phyloP scores from a whole-genome alignment of 2,329 filamentous ascomycete species.

The Bipolaris sorokiniana region DNA sequence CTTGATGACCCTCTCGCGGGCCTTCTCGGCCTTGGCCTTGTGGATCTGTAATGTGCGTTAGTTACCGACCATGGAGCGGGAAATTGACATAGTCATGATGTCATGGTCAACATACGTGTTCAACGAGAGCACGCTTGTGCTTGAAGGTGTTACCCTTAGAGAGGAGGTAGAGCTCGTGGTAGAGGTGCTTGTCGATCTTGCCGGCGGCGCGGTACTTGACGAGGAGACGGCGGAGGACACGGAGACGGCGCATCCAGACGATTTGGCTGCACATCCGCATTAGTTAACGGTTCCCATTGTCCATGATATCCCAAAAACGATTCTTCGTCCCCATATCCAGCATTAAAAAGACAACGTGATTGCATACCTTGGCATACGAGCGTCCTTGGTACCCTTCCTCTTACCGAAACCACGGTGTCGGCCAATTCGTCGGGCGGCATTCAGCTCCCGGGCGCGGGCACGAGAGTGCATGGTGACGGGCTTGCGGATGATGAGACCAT shows the following conservation, averaged over 20 bases:
- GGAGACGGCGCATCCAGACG: slow-evolving; percentile 99
- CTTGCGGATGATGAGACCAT: slow-evolving; percentile 99
- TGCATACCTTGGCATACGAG: slow-evolving; percentile 95
- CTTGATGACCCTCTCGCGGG: slow-evolving; percentile 92
- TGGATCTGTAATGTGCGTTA: slow-evolving; percentile 74
- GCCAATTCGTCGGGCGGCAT: slow-evolving; percentile 90
- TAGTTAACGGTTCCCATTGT: slow-evolving; percentile 35
- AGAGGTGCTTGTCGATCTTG: slow-evolving; percentile 99
- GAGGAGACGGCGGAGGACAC: slow-evolving; percentile 97
- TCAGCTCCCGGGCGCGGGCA: slow-evolving; percentile 92
- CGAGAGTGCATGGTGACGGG: slow-evolving; percentile 99
- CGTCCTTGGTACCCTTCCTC: slow-evolving; percentile 99
- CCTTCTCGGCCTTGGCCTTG: slow-evolving; percentile 99
- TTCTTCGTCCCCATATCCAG: slow-evolving; percentile 7
- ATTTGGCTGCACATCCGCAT: slow-evolving; percentile 72
- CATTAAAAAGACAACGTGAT: slow-evolving; percentile 25
- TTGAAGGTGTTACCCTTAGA: slow-evolving; percentile 99
- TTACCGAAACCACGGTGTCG: slow-evolving; percentile 99
- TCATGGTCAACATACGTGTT: slow-evolving; percentile 82
- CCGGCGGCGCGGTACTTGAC: slow-evolving; percentile 99
- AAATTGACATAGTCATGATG: slow-evolving; percentile 44
- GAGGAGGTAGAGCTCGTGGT: slow-evolving; percentile 99
- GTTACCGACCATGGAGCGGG: slow-evolving; percentile 25
- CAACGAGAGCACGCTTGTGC: slow-evolving; percentile 99
- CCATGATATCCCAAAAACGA: slow-evolving; percentile 11